Conservation (phyloP, 2,329 filamentous ascomycete genomes). For the Colletotrichum costaricense region DNA sequence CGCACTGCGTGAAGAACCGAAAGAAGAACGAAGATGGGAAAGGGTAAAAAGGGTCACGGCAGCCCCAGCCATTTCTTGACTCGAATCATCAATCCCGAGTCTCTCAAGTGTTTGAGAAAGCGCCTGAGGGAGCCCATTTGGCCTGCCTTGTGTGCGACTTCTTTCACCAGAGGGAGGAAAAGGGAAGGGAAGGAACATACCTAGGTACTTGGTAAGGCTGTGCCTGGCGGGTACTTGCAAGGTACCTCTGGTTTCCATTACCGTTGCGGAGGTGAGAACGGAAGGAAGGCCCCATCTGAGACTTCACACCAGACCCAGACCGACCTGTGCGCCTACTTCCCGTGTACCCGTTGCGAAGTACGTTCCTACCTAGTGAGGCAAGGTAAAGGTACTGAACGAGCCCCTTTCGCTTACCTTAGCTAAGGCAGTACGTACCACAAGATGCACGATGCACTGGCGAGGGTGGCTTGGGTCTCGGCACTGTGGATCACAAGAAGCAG, state of each 20-base stretch:
- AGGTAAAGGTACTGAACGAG: neutral
- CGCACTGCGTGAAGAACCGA: neutral
- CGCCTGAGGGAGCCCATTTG: neutral
- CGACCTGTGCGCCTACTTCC: no score
- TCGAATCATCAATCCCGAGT: neutral
- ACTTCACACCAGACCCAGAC: no score
- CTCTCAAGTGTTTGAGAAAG: neutral
- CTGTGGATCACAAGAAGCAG: conserved; percentile 3
- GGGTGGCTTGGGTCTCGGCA: conserved; percentile 31
- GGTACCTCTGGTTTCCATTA: neutral
- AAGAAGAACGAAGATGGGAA: neutral
- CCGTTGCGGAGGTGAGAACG: neutral
- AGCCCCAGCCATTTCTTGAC: neutral
- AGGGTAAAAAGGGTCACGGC: neutral
- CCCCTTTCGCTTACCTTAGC: neutral
- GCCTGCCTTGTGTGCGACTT: neutral
- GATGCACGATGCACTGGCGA: neutral
- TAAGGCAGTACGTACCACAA: neutral
- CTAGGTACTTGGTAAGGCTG: neutral
- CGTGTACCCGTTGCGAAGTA: neutral
- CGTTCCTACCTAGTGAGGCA: no score
- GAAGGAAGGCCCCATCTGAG: no score
- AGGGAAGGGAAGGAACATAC: neutral
- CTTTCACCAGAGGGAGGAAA: neutral
- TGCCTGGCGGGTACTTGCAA: neutral